These are phyloP conservation scores for Beauveria asiatica DNA, from an alignment of 2,329 filamentous ascomycete genomes.

Conservation along the genomic window DNA sequence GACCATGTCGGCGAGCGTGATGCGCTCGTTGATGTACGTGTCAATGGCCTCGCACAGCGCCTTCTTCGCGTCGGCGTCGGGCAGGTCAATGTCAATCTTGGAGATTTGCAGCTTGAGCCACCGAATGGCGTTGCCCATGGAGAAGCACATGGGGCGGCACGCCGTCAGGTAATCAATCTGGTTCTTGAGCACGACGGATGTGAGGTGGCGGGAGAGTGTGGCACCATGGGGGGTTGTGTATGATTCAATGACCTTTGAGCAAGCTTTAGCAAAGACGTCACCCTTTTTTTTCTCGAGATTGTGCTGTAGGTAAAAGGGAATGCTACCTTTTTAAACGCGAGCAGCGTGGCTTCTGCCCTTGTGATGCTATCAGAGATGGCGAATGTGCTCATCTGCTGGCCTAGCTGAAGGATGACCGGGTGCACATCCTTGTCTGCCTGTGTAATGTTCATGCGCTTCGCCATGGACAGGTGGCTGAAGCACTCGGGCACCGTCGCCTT, in stretches of 20 bases:
- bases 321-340: conserved; percentile 76
- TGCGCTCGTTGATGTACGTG: conserved; percentile 80
- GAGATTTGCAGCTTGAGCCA: conserved; percentile 90
- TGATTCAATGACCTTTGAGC: conserved; percentile 69
- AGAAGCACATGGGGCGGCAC: conserved; percentile 91
- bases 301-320: no score
- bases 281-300: conserved; percentile 1
- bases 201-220: conserved; percentile 83
- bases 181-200: conserved; percentile 80
- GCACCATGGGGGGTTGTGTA: conserved; percentile 82
- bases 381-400: conserved; percentile 85
- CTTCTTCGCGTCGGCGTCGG: conserved; percentile 74
- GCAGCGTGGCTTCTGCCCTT: conserved; percentile 75
- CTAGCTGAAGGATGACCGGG: conserved; percentile 73
- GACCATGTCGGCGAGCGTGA: conserved; percentile 77
- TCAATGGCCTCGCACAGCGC: conserved; percentile 75
- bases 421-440: conserved; percentile 71
- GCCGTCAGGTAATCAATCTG: conserved; percentile 93
- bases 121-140: conserved; percentile 93
- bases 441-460: conserved; percentile 44
- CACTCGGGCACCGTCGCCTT: conserved; percentile 58
- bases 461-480: conserved; percentile 77
- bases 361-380: conserved; percentile 83
- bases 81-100: conserved; percentile 77
- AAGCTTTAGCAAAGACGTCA: neutral